Base-by-base conservation (phyloP, 345 rosid genomes). In the Acer saccharum region DNA sequence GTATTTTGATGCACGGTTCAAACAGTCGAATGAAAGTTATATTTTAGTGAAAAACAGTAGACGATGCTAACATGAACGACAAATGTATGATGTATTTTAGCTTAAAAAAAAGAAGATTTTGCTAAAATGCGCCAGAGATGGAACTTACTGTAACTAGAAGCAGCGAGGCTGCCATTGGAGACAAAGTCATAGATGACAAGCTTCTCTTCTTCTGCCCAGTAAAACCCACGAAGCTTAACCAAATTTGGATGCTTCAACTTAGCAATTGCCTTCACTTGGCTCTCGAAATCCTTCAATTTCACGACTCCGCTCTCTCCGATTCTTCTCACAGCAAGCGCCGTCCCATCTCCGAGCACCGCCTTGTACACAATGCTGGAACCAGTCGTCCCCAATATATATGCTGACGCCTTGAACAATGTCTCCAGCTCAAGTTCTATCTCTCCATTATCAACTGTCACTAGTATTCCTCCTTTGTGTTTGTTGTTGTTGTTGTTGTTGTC, bases 181-280 rank as follows among this genome's bases (percentile, higher is more conserved):
- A 88, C 83, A 46, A 83, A 91, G 60, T 96, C 97, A 69, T 86
- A 90, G 84, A 93, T 87, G 6, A 93, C 76, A 74, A 96, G 99
- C 92, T 93, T 93, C 86, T 96, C 99, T 68, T 87, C 89, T 1
- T 81, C 83, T 73, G 90, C 98, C 99, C 99, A 91, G 79, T 87
- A 89, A 69, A 93, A 96, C 72, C 98, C 99, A 16, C 90, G 83
- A 78, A 93, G 73, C 68, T 80, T 84, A 4, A 92, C 93, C 84
- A 96, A 69, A 80, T 96, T 93, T 1, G 86, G 97, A 78, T 96
- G 99, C 76, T 85, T 85, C 44, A 96, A 41, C 84, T 86, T 96
- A 6, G 92, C 94, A 23, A 92, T 82, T 0, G 80, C 55, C 80
- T 86, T 88, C 72, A 94, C 89, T 55, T 88, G 92, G 76, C 74